A percentile compares a stretch with the other conserved stretches of the same genome.
Conservation (phyloP, 169 alveolate genomes). For the Miamiensis avidus region DNA sequence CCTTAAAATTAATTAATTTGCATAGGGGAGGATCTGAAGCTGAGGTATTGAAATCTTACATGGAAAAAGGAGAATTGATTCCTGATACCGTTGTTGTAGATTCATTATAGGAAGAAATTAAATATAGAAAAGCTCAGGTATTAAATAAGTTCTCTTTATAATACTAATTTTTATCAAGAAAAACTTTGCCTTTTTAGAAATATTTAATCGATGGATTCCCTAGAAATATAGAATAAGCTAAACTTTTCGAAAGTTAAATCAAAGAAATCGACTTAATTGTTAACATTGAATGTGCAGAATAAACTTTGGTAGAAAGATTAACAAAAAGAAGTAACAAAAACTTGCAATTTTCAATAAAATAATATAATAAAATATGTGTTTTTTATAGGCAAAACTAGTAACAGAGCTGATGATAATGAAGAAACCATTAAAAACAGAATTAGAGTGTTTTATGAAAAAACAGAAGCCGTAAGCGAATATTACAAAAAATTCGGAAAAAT, state of each 20-base stretch:
- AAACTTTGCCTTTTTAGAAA: background rate
- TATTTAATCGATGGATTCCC: conserved; percentile 85
- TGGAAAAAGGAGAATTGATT: conserved; percentile 40
- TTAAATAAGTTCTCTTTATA: too few species aligned
- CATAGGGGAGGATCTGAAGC: conserved; percentile 37
- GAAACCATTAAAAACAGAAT: conserved; percentile 49
- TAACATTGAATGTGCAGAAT: conserved; percentile 66
- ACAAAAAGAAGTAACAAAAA: conserved; percentile 41
- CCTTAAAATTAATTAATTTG: background rate
- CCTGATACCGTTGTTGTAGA: conserved; percentile 34
- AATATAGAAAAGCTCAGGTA: conserved; percentile 8
- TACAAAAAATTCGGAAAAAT: conserved; percentile 31
- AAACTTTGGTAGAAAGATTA: conserved; percentile 65
- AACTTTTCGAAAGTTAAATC: conserved; percentile 59
- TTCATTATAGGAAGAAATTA: conserved; percentile 13
- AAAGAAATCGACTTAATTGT: conserved; percentile 55
- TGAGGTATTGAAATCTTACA: conserved; percentile 10
- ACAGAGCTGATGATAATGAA: conserved; percentile 74
- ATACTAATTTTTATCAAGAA: background rate
- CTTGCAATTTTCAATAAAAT: too few species aligned
- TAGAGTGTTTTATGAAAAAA: conserved; percentile 19
- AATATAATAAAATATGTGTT: too few species aligned
- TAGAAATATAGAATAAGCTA: conserved; percentile 69
- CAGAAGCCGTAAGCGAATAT: conserved; percentile 25
- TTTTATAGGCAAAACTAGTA: conserved; percentile 40